These are phyloP conservation scores for Sporisorium reilianum DNA, from an alignment of 1,284 basidiomycete genomes.

Conservation along the genomic window DNA sequence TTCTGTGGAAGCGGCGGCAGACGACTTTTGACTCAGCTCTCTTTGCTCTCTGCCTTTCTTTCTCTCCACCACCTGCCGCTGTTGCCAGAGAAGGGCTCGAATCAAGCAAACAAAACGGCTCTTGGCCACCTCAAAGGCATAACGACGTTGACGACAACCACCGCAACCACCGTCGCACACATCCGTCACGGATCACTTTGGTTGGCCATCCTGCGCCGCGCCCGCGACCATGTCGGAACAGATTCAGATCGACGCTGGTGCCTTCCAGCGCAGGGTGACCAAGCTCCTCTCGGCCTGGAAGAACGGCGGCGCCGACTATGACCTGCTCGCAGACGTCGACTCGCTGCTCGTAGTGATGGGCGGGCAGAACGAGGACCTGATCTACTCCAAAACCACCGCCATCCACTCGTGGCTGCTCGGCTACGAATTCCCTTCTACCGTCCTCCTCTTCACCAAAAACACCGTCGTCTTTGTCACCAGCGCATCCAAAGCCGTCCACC, in stretches of 20 bases:
- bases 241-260: conserved; percentile 56
- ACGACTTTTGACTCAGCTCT: conserved; percentile 8
- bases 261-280: conserved; percentile 51
- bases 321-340: conserved; percentile 36
- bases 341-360: conserved; percentile 56
- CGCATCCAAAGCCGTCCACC: conserved; percentile 76
- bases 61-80: not conserved
- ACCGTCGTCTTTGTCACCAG: conserved; percentile 85
- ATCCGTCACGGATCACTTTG: not conserved
- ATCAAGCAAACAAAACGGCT: not conserved
- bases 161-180: not conserved
- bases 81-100: not conserved
- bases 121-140: not conserved
- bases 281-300: conserved; percentile 52
- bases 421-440: conserved; percentile 94
- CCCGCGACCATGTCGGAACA: conserved; percentile 52
- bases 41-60: not conserved
- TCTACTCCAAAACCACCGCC: conserved; percentile 56
- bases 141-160: not conserved
- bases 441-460: conserved; percentile 81
- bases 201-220: too few relatives aligned
- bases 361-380: conserved; percentile 52
- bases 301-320: conserved; percentile 36
- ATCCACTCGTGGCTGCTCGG: conserved; percentile 85
- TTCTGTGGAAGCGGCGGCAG: not conserved